phyloP scores from a whole-genome alignment of 108 stramenopile genomes.

The Pseudonitzschia multistriata region DNA sequence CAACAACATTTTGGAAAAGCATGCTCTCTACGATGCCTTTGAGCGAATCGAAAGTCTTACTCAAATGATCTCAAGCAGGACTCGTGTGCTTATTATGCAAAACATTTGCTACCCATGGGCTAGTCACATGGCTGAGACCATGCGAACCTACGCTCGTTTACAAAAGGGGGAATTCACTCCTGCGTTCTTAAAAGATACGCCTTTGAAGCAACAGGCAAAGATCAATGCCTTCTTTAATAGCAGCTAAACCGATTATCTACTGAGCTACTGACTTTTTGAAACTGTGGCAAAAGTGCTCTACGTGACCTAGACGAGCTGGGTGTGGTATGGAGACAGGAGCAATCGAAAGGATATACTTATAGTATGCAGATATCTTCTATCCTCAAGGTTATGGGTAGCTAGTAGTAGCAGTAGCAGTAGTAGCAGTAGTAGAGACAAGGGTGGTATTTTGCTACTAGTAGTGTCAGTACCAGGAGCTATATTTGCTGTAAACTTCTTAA shows the following conservation, averaged over 20 bases:
- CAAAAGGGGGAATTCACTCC: slow-evolving; percentile 8
- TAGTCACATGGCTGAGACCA: slow-evolving; percentile 7
- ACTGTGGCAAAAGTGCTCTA: no score
- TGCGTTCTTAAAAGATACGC: not conserved
- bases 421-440: no score
- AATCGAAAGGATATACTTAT: no score
- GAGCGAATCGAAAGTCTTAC: not conserved
- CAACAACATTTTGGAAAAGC: not conserved
- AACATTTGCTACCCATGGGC: slow-evolving; percentile 16
- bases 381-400: no score
- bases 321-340: no score
- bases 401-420: no score
- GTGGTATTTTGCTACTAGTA: no score
- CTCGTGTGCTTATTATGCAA: slow-evolving; percentile 4
- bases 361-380: no score
- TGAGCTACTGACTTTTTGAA: no score
- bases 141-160: slow-evolving; percentile 13
- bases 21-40: not conserved
- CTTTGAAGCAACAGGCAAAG: not conserved
- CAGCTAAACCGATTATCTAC: not conserved
- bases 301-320: no score
- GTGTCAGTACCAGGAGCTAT: no score
- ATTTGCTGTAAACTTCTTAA: no score
- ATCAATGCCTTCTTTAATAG: slow-evolving; percentile 7
- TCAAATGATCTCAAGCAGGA: not conserved